These are phyloP conservation scores for Agrocybe praecox DNA, from an alignment of 768 basidiomycete genomes.

Conservation along the genomic window DNA sequence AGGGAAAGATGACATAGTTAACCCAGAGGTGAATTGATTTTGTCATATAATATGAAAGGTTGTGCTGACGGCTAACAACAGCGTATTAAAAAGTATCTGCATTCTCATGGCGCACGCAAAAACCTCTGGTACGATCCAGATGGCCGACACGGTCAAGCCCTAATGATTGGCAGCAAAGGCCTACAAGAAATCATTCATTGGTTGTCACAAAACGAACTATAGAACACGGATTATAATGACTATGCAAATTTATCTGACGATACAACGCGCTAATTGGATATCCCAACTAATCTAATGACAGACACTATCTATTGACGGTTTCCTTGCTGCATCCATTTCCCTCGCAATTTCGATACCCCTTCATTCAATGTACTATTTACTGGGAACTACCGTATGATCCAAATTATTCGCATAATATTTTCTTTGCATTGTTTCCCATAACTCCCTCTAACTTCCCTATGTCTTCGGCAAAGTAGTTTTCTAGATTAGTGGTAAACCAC, in stretches of 20 bases:
- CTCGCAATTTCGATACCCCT: slow-evolving; percentile 1
- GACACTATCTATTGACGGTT: not conserved
- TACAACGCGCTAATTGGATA: not conserved
- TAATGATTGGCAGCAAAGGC: slow-evolving; percentile 52
- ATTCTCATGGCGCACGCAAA: slow-evolving; percentile 71
- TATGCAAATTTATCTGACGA: not conserved
- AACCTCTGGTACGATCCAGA: slow-evolving; percentile 66
- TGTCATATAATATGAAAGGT: not conserved
- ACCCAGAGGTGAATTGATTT: slow-evolving; percentile 57
- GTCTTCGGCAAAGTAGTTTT: slow-evolving; percentile 47
- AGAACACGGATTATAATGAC: not conserved
- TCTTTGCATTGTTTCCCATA: slow-evolving; percentile 50
- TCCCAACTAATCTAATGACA: not conserved
- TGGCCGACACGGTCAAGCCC: slow-evolving; percentile 64
- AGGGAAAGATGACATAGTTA: slow-evolving; percentile 80
- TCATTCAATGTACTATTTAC: not conserved
- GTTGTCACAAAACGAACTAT: slow-evolving; percentile 41
- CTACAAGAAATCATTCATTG: slow-evolving; percentile 64
- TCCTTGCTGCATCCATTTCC: not conserved
- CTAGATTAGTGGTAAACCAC: slow-evolving; percentile 64
- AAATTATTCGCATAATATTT: slow-evolving; percentile 37
- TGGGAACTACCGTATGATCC: not conserved
- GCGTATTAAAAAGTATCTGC: slow-evolving; percentile 76
- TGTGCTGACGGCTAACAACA: slow-evolving; percentile 25
- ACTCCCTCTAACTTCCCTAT: slow-evolving; percentile 42